Evolutionary conservation across 768 basidiomycete species (phyloP).

Genomic region (Hebeloma cylindrosporum): DNA sequence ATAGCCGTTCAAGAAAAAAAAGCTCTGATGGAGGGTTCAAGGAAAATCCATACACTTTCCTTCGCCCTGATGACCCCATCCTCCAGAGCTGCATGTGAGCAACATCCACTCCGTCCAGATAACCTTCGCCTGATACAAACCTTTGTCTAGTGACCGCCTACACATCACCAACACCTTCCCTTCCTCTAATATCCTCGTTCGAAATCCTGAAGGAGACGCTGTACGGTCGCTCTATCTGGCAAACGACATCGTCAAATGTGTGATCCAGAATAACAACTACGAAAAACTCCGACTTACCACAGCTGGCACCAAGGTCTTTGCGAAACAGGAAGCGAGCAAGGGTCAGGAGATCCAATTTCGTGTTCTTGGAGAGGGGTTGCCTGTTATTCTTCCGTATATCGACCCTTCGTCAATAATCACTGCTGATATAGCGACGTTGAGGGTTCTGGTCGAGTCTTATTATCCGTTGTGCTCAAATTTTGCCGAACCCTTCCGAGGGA

Average conservation of each 20-base stretch:
- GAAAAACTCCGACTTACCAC: conserved; percentile 82
- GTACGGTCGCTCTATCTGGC: conserved; percentile 85
- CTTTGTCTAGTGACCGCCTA: conserved; percentile 61
- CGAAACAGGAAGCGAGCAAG: conserved; percentile 79
- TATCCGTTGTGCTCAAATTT: conserved; percentile 78
- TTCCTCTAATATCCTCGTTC: conserved; percentile 73
- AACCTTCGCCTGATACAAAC: background rate
- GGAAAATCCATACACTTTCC: conserved; percentile 89
- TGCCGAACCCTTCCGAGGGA: conserved; percentile 53
- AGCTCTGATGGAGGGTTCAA: conserved; percentile 54
- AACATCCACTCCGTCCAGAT: background rate
- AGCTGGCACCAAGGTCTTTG: conserved; percentile 92
- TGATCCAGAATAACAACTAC: conserved; percentile 82
- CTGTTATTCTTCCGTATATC: conserved; percentile 81
- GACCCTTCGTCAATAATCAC: conserved; percentile 60
- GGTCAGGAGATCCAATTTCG: conserved; percentile 65
- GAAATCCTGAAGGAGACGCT: conserved; percentile 73
- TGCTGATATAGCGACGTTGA: conserved; percentile 56
- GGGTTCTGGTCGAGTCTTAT: conserved; percentile 68
- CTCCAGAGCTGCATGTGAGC: conserved; percentile 74
- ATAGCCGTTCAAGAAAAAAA: conserved; percentile 14
- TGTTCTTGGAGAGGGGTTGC: conserved; percentile 81
- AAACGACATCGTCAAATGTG: conserved; percentile 79
- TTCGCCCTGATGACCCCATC: conserved; percentile 68
- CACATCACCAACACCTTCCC: conserved; percentile 74